Percentiles rank a stretch among this genome's conserved stretches.
These are phyloP conservation scores for Sphagnum magellanicum DNA, from an alignment of 228 moss, liverwort and hornwort species.

Conservation along the genomic window DNA sequence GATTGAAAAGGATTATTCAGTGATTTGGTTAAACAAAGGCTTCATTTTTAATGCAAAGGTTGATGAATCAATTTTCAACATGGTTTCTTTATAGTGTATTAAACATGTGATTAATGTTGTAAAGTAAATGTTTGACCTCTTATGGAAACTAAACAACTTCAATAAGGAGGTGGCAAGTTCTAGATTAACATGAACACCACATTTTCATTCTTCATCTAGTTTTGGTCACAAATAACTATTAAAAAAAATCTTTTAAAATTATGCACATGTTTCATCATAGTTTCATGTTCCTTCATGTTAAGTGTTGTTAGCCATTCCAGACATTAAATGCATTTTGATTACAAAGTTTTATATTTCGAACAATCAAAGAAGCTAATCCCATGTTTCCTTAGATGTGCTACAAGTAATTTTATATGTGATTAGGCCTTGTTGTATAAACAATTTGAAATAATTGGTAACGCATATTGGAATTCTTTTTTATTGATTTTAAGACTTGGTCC, in stretches of 20 bases:
- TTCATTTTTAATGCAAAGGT: background rate
- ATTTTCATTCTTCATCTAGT: background rate
- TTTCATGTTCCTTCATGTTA: constrained; percentile 2
- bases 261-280: background rate
- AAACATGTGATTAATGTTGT: background rate
- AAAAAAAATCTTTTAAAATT: background rate
- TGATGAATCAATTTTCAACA: background rate
- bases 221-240: background rate
- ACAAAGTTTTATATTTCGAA: background rate
- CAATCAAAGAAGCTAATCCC: too few relatives aligned
- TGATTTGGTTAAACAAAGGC: background rate
- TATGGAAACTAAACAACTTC: too few relatives aligned
- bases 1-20: background rate
- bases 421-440: too few relatives aligned
- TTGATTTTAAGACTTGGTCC: too few relatives aligned
- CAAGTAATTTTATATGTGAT: too few relatives aligned
- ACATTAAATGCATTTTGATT: background rate
- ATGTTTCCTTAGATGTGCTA: too few relatives aligned
- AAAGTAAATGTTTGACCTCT: background rate
- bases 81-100: constrained; percentile 1
- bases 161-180: background rate
- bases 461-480: too few relatives aligned
- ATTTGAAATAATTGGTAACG: too few relatives aligned
- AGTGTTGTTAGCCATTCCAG: background rate
- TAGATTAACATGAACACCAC: background rate